Conservation (phyloP, 305 asterid genomes). For the Fraxinus ornus region DNA sequence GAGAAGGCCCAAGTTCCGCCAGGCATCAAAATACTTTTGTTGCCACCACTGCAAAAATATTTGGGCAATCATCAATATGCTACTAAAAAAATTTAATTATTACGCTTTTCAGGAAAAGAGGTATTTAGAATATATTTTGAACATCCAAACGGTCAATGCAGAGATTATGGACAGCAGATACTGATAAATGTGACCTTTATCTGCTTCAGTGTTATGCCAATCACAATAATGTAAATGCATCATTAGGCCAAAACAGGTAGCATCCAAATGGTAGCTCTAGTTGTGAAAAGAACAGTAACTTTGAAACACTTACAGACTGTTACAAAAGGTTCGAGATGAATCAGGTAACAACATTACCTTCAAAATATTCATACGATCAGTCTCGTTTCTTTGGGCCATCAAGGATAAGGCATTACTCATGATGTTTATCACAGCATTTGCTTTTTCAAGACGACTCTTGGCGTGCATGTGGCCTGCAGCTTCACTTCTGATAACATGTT, state of each 20-base stretch:
- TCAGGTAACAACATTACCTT: slow-evolving; percentile 51
- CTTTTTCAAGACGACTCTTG: slow-evolving; percentile 81
- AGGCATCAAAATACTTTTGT: neutral
- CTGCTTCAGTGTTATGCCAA: slow-evolving; percentile 4
- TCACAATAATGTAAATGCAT: slow-evolving; percentile 4
- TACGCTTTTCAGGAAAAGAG: neutral
- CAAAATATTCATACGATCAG: slow-evolving; percentile 88
- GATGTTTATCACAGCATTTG: slow-evolving; percentile 86
- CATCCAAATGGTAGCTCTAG: slow-evolving; percentile 10
- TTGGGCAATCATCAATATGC: neutral
- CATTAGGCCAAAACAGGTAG: slow-evolving; percentile 14
- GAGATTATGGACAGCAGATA: slow-evolving; percentile 10
- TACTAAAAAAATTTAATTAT: neutral
- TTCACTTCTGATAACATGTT: slow-evolving; percentile 57
- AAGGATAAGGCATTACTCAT: slow-evolving; percentile 93
- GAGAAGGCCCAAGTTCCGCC: neutral
- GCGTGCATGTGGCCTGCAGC: slow-evolving; percentile 43
- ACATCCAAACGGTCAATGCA: slow-evolving; percentile 12
- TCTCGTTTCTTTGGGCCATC: slow-evolving; percentile 93
- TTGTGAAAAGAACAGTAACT: slow-evolving; percentile 10
- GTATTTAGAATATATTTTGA: neutral
- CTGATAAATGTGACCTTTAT: slow-evolving; percentile 8
- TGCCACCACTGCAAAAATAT: neutral
- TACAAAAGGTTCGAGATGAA: slow-evolving; percentile 7
- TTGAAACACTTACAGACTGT: slow-evolving; percentile 12